These are phyloP conservation scores for Penicillium pancosmium DNA, from an alignment of 495 filamentous ascomycete species.

Conservation along the genomic window DNA sequence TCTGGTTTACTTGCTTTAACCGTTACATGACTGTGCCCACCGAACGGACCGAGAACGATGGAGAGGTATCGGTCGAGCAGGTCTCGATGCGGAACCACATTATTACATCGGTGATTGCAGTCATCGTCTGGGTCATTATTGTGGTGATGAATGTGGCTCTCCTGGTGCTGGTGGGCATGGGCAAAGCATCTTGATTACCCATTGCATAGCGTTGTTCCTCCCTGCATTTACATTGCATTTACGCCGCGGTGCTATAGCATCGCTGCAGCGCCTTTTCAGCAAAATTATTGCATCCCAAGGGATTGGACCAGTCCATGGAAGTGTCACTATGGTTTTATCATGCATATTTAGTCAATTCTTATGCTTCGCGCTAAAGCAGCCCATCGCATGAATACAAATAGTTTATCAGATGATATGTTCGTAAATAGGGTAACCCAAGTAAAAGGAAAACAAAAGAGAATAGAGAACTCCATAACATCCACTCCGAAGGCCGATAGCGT, in stretches of 20 bases:
- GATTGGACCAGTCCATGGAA: not conserved
- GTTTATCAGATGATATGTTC: slow-evolving; percentile 1
- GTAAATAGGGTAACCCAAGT: not conserved
- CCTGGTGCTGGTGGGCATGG: slow-evolving; percentile 67
- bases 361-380: not conserved
- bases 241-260: not conserved
- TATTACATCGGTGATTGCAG: slow-evolving; percentile 54
- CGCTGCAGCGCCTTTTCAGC: not conserved
- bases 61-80: slow-evolving; percentile 28
- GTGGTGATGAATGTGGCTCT: slow-evolving; percentile 73
- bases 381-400: slow-evolving; percentile 2
- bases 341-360: too few relatives aligned
- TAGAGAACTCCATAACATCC: not conserved
- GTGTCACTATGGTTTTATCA: not conserved
- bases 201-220: slow-evolving; percentile 55
- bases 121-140: slow-evolving; percentile 69
- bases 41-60: slow-evolving; percentile 29
- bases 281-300: not conserved
- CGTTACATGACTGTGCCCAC: slow-evolving; percentile 75
- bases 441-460: not conserved
- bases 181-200: slow-evolving; percentile 63
- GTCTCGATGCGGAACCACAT: slow-evolving; percentile 66
- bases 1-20: slow-evolving; percentile 83
- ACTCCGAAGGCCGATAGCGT: not conserved
- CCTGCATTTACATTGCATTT: slow-evolving; percentile 5